A percentile compares a stretch with the other conserved stretches of the same genome.
These are phyloP conservation scores for Salix udensis DNA, from an alignment of 345 rosid genomes.

Conservation along the genomic window DNA sequence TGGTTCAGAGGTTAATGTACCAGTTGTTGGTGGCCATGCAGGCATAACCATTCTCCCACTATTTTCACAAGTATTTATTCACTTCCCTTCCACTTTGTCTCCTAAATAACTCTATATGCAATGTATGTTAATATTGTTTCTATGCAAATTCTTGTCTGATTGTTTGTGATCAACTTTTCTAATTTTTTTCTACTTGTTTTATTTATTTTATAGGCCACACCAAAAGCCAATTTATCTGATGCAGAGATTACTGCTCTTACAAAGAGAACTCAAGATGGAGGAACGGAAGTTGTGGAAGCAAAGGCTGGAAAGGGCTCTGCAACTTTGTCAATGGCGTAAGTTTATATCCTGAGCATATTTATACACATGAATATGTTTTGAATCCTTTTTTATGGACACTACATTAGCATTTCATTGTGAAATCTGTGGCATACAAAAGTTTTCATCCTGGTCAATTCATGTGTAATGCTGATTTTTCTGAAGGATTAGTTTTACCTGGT, in stretches of 20 bases:
- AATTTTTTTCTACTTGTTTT: background rate
- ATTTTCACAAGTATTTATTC: constrained; percentile 57
- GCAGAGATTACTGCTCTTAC: constrained; percentile 66
- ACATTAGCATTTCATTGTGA: background rate
- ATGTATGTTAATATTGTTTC: background rate
- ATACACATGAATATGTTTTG: background rate
- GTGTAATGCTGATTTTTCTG: background rate
- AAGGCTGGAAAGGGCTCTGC: constrained; percentile 96
- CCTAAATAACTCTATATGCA: background rate
- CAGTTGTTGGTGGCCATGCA: constrained; percentile 87
- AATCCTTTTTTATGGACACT: background rate
- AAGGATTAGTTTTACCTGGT: background rate
- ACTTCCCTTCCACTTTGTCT: background rate
- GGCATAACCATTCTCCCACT: constrained; percentile 79
- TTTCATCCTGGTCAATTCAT: background rate
- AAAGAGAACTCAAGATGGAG: constrained; percentile 85
- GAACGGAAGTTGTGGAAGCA: constrained; percentile 88
- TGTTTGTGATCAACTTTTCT: background rate
- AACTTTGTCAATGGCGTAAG: constrained; percentile 90
- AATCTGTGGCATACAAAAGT: background rate
- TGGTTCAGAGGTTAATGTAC: constrained; percentile 59
- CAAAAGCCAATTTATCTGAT: constrained; percentile 59
- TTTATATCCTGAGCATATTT: constrained; percentile 7
- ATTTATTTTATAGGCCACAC: constrained; percentile 52
- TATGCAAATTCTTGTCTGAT: background rate